Conservation (phyloP, 1,139 yeast species). For the Casaregolazyma suthepensis region DNA sequence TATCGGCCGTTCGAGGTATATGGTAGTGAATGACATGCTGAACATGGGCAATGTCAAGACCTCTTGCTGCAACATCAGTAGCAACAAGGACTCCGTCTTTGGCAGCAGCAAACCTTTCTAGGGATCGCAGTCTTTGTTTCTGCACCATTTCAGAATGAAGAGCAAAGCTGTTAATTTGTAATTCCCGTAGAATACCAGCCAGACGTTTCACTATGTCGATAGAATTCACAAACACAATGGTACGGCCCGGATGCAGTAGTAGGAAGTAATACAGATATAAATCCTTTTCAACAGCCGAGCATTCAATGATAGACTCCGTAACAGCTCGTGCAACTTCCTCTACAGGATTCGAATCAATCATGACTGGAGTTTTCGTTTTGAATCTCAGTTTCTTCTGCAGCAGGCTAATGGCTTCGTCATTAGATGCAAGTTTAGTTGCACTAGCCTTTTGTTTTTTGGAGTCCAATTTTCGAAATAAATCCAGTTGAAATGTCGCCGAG, state of each 20-base stretch:
- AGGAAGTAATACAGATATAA: constrained; percentile 82
- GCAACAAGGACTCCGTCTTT: constrained; percentile 68
- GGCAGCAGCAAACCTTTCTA: constrained; percentile 54
- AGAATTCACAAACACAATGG: constrained; percentile 88
- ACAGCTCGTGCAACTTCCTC: constrained; percentile 71
- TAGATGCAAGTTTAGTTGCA: constrained; percentile 22
- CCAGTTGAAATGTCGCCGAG: constrained; percentile 88
- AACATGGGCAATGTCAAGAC: constrained; percentile 85
- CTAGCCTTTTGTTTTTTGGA: constrained; percentile 32
- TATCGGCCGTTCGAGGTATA: constrained; percentile 90
- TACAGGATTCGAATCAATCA: constrained; percentile 83
- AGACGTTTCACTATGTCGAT: constrained; percentile 89
- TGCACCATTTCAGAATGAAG: constrained; percentile 95
- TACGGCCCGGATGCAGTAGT: constrained; percentile 79
- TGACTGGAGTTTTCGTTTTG: constrained; percentile 40
- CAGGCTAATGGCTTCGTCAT: constrained; percentile 33
- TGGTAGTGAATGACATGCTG: constrained; percentile 96
- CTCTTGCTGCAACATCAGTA: constrained; percentile 98
- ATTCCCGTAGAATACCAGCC: constrained; percentile 64
- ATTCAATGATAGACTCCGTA: constrained; percentile 83
- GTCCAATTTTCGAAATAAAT: constrained; percentile 69
- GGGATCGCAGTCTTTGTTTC: constrained; percentile 78
- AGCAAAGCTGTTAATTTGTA: constrained; percentile 68
- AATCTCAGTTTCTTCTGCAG: constrained; percentile 34
- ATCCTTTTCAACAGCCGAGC: constrained; percentile 88